A percentile compares a stretch with the other conserved stretches of the same genome.
Evolutionary conservation across 371 early-diverging fungal species (phyloP).

Genomic region (Mortierella sp.): DNA sequence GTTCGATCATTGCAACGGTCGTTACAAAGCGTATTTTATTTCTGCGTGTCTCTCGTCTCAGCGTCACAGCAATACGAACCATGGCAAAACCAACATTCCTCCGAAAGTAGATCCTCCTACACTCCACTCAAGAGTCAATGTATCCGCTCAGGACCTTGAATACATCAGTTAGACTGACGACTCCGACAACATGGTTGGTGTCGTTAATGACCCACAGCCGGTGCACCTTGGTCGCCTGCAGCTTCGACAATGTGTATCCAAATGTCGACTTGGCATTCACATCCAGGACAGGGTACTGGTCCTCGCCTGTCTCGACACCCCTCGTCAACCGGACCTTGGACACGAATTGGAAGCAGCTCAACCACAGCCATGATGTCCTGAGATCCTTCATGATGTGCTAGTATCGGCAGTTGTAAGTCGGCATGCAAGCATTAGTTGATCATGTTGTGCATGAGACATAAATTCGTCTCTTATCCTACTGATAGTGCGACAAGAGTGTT

Average conservation of each 20-base stretch:
- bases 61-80: neutral
- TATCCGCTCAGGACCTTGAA: constrained; percentile 64
- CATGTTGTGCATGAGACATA: neutral
- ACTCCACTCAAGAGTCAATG: constrained; percentile 25
- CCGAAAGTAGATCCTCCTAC: neutral
- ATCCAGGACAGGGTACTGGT: constrained; percentile 84
- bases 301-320: constrained; percentile 62
- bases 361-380: constrained; percentile 54
- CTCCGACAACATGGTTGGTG: constrained; percentile 66
- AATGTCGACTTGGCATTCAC: constrained; percentile 78
- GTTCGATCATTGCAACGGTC: neutral
- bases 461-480: too few species aligned
- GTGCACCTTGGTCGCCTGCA: constrained; percentile 85
- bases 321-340: constrained; percentile 50
- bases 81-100: neutral
- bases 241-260: constrained; percentile 78
- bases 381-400: constrained; percentile 50
- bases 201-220: constrained; percentile 87
- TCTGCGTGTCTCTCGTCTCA: neutral
- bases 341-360: constrained; percentile 54
- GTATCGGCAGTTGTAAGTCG: neutral
- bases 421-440: neutral
- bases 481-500: neutral
- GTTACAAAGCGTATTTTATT: neutral
- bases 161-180: constrained; percentile 83